Base-by-base conservation (phyloP, 352 stramenopile species). In the Pythium phragmitis region DNA sequence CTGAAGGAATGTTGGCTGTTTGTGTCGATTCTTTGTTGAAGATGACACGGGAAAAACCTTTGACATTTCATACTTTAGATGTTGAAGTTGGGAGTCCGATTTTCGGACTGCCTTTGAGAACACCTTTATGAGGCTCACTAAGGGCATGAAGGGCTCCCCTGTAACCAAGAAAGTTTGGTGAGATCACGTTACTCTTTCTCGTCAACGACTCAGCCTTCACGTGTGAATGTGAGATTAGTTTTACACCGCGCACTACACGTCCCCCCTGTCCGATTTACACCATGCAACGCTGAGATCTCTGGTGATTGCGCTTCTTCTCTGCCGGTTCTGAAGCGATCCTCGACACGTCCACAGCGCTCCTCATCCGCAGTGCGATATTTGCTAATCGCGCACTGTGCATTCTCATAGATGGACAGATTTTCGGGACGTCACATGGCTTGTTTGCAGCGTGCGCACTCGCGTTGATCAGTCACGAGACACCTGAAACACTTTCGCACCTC, bases 21-120 rank as follows among this genome's bases (percentile, higher is more conserved):
- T 54, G 70, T 74, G 68, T 65, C 74, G 65, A 68, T 74, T 76
- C 71, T 63, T 67, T 73, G 71, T 81, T 82, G 74, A 82, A 82
- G 72, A 23, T 55, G 33, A 28, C 33, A 19, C 5, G 7, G 5
- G 4, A 21, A 28, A 0, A 46, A 68, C 74, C 74, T 77, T 46
- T 54, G 52, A 76, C 59, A 85, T 16, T 60, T 71, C 34, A 81
- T 85, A 71, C 60, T 9, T 9, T 6, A 39, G 34, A 63, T 52
- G 42, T 81, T 81, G 73, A 84, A 84, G 76, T 81, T 79, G 55
- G 57, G 51, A 19, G 30, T 2, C 13, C 17, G 17, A 42, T 5
- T 5, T 30, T 30, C 3, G 26, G 3, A 5, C 26, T 30, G 26
- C 26, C 26, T 30, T n/a, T 34, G 37, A 49, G 14, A 57, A 36